A percentile compares a stretch with the other conserved stretches of the same genome.
These are phyloP conservation scores for Trichoderma atrobrunneum DNA, from an alignment of 2,329 filamentous ascomycete genomes.

Conservation along the genomic window DNA sequence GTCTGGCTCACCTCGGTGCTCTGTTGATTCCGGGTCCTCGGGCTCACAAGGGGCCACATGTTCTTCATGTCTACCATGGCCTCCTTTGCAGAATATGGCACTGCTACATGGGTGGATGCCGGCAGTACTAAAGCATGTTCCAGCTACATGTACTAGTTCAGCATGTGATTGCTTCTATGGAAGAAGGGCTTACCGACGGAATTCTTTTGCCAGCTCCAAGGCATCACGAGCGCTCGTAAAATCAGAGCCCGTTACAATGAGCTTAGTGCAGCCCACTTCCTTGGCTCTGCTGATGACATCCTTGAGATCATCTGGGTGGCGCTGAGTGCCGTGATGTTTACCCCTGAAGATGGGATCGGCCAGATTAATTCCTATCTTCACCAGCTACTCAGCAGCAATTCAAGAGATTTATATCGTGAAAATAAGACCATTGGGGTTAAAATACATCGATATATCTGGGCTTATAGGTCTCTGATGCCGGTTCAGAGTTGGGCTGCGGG, in stretches of 20 bases:
- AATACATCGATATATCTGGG: constrained; percentile 63
- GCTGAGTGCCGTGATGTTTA: constrained; percentile 73
- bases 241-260: constrained; percentile 92
- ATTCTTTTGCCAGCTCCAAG: constrained; percentile 67
- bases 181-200: constrained; percentile 56
- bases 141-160: constrained; percentile 49
- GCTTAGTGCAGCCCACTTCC: constrained; percentile 77
- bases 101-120: constrained; percentile 92
- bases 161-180: constrained; percentile 6
- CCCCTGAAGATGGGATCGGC: constrained; percentile 89
- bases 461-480: constrained; percentile 27
- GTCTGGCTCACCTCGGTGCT: constrained; percentile 49
- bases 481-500: constrained; percentile 21
- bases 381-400: not conserved
- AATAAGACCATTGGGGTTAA: not conserved
- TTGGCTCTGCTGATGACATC: constrained; percentile 76
- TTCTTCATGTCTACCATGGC: constrained; percentile 39
- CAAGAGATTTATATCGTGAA: not conserved
- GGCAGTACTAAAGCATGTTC: constrained; percentile 81
- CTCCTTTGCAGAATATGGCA: constrained; percentile 62
- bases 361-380: constrained; percentile 87
- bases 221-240: constrained; percentile 74
- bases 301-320: constrained; percentile 69
- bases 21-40: constrained; percentile 46
- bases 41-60: constrained; percentile 52